Base-by-base conservation (phyloP, 495 filamentous ascomycete species). In the Trichodelitschia bisporula region DNA sequence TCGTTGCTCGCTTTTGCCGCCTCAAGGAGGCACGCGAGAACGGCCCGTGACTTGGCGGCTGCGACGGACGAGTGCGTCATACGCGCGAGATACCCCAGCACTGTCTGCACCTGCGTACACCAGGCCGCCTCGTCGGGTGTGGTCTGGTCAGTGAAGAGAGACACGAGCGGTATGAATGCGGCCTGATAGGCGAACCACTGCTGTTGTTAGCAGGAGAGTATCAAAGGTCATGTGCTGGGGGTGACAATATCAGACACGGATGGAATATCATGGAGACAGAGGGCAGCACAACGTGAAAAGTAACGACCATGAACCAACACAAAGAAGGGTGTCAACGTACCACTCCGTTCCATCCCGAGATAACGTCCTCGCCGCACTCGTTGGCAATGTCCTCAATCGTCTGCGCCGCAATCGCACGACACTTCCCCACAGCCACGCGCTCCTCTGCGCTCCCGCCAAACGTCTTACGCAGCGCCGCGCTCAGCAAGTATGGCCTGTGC, bases 181-280 rank as follows among this genome's bases (percentile, higher is more conserved):
- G 74, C 71, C 47, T 84, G 77, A 56, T 77, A 82, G 26, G 75
- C 57, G 46, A 77, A 71, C 77, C 77, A 84, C 6, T 25, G 21
- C 12, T 8, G 8, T 12, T 8, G 21, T n/a, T n/a, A n/a, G n/a
- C n/a, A n/a, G n/a, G n/a, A n/a, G n/a, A n/a, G n/a, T n/a, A n/a
- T n/a, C n/a, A n/a, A n/a, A n/a, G n/a, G n/a, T n/a, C n/a, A n/a
- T n/a, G n/a, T n/a, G n/a, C n/a, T n/a, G n/a, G n/a, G n/a, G n/a
- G n/a, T n/a, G n/a, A n/a, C n/a, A n/a, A n/a, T n/a, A n/a, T n/a
- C n/a, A n/a, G n/a, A n/a, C n/a, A n/a, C n/a, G n/a, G n/a, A n/a
- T n/a, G n/a, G n/a, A n/a, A n/a, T n/a, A n/a, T n/a, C n/a, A n/a
- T n/a, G n/a, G n/a, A n/a, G n/a, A n/a, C n/a, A n/a, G n/a, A n/a